Conservation (phyloP, 1,284 basidiomycete genomes). For the Naganishia liquefaciens region DNA sequence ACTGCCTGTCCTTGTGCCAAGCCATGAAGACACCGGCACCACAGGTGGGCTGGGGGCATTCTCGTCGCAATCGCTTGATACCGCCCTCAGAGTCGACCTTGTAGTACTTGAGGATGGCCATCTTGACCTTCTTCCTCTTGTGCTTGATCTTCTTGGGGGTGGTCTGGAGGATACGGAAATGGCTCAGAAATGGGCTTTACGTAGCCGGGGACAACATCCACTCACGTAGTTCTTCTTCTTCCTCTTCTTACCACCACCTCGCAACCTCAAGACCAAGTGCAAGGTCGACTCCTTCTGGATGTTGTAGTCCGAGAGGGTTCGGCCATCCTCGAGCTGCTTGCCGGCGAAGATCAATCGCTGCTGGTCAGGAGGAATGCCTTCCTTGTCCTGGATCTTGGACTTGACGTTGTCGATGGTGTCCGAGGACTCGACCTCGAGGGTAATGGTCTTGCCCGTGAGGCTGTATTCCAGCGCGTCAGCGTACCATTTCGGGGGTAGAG, state of each 20-base stretch:
- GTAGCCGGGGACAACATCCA: constrained; percentile 22
- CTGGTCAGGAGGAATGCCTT: constrained; percentile 80
- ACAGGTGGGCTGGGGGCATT: constrained; percentile 78
- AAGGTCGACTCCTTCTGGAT: constrained; percentile 97
- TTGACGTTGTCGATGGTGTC: constrained; percentile 99
- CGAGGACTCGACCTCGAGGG: constrained; percentile 80
- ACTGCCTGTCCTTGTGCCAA: constrained; percentile 92
- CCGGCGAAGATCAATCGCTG: constrained; percentile 98
- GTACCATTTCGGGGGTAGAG: background rate
- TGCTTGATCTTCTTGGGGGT: constrained; percentile 99
- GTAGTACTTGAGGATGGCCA: constrained; percentile 98
- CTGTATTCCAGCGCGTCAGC: constrained; percentile 54
- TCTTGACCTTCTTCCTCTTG: constrained; percentile 99
- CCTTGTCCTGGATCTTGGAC: constrained; percentile 94
- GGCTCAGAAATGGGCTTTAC: constrained; percentile 12
- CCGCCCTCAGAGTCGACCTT: constrained; percentile 98
- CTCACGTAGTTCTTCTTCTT: constrained; percentile 96
- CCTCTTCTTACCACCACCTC: constrained; percentile 89
- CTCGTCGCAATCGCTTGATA: constrained; percentile 97
- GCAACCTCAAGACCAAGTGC: constrained; percentile 85
- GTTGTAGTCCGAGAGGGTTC: constrained; percentile 88
- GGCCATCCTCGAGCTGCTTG: constrained; percentile 95
- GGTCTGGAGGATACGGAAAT: constrained; percentile 61
- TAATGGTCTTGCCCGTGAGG: constrained; percentile 99
- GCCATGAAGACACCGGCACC: constrained; percentile 97